Conservation (phyloP, 169 alveolate species). For the Neospora caninum region DNA sequence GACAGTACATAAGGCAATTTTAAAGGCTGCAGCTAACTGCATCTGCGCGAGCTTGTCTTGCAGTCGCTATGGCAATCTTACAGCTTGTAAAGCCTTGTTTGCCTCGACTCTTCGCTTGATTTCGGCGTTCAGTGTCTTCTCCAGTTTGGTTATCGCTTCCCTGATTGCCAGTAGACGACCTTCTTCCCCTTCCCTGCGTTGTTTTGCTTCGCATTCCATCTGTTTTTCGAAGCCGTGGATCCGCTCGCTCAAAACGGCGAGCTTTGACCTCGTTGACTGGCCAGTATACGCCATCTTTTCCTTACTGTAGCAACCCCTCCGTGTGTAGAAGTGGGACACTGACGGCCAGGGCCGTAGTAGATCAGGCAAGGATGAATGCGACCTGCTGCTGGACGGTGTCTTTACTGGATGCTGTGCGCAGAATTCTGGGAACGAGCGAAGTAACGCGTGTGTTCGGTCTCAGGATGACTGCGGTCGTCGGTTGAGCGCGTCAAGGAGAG, state of each 20-base stretch:
- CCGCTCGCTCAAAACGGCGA: conserved; percentile 51
- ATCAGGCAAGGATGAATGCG: too few relatives aligned
- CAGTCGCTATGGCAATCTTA: background rate
- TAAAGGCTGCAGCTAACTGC: too few relatives aligned
- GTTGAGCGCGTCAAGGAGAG: too few relatives aligned
- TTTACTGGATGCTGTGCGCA: too few relatives aligned
- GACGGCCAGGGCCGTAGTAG: too few relatives aligned
- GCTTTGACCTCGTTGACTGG: conserved; percentile 46
- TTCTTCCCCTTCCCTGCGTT: conserved; percentile 69
- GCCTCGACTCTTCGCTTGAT: conserved; percentile 70
- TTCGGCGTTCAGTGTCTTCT: conserved; percentile 66
- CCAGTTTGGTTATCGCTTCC: conserved; percentile 64
- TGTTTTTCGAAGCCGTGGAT: conserved; percentile 65
- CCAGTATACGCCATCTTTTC: conserved; percentile 13
- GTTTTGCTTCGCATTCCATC: conserved; percentile 63
- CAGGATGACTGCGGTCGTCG: too few relatives aligned
- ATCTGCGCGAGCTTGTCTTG: too few relatives aligned
- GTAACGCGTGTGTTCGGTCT: too few relatives aligned
- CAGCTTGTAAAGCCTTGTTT: conserved; percentile 67
- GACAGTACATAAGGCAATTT: too few relatives aligned
- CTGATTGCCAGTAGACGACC: conserved; percentile 38
- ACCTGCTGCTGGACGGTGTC: too few relatives aligned
- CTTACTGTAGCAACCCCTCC: background rate
- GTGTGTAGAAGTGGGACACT: too few relatives aligned
- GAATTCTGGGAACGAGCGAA: too few relatives aligned